Conservation (phyloP, 1,284 basidiomycete species). For the Pholiota adiposa region DNA sequence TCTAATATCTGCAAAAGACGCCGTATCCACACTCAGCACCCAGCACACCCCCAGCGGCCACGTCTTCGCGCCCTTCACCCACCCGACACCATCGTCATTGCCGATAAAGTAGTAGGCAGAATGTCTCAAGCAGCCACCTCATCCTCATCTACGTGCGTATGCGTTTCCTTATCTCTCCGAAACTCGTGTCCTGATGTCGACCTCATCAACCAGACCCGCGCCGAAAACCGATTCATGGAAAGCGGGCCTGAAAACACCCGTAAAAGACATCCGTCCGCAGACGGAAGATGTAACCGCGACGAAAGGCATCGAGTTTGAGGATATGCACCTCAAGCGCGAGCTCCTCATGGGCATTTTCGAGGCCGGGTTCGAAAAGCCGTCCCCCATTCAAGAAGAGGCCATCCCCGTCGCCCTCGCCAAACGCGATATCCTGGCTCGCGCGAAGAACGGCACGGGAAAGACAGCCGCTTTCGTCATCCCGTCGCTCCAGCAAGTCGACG, state of each 20-base stretch:
- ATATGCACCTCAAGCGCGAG: slow-evolving; percentile 80
- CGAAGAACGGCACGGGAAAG: slow-evolving; percentile 93
- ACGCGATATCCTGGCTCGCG: slow-evolving; percentile 91
- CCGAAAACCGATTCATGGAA: slow-evolving; percentile 58
- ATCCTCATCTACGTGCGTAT: slow-evolving; percentile 39
- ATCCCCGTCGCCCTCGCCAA: slow-evolving; percentile 88
- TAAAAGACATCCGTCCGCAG: slow-evolving; percentile 91
- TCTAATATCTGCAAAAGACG: neutral
- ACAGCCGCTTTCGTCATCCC: slow-evolving; percentile 99
- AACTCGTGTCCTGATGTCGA: slow-evolving; percentile 1
- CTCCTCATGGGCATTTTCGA: slow-evolving; percentile 94
- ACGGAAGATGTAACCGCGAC: slow-evolving; percentile 95
- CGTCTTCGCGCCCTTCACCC: slow-evolving; percentile 14
- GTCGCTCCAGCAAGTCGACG: slow-evolving; percentile 91
- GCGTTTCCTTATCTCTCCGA: slow-evolving; percentile 4
- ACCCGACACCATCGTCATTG: neutral
- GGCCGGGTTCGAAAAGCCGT: slow-evolving; percentile 96
- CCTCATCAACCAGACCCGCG: slow-evolving; percentile 13
- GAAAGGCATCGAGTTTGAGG: slow-evolving; percentile 92
- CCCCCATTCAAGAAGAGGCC: slow-evolving; percentile 98
- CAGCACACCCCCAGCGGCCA: slow-evolving; percentile 1
- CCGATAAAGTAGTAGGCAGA: slow-evolving; percentile 8
- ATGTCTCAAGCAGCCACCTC: slow-evolving; percentile 40
- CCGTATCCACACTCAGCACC: neutral
- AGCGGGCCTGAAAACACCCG: slow-evolving; percentile 78